phyloP scores from a whole-genome alignment of 2,329 filamentous ascomycete genomes.

The Beauveria caledonica region DNA sequence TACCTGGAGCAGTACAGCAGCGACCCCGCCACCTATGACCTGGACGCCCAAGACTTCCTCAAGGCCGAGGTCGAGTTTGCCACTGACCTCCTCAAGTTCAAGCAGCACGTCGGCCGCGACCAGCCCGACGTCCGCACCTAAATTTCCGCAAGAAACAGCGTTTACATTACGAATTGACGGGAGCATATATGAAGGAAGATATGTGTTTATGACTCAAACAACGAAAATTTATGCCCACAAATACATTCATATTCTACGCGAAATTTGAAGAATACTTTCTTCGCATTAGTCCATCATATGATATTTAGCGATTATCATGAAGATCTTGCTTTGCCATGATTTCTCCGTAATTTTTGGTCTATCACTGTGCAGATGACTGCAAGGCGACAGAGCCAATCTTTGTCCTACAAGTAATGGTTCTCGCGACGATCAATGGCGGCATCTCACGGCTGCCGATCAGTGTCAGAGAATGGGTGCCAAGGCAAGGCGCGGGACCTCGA shows the following conservation, averaged over 20 bases:
- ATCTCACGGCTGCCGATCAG: too few relatives aligned
- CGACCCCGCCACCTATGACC: slow-evolving; percentile 66
- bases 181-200: background rate
- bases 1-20: slow-evolving; percentile 95
- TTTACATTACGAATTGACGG: background rate
- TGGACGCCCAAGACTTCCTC: slow-evolving; percentile 89
- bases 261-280: background rate
- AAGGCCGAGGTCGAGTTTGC: slow-evolving; percentile 83
- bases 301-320: too few relatives aligned
- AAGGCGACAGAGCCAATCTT: too few relatives aligned
- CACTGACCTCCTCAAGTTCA: slow-evolving; percentile 78
- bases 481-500: too few relatives aligned
- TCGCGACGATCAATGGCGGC: too few relatives aligned
- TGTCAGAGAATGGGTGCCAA: too few relatives aligned
- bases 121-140: slow-evolving; percentile 97
- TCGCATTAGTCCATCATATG: too few relatives aligned
- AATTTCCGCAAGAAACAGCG: background rate
- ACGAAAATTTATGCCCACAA: background rate
- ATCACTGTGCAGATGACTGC: too few relatives aligned
- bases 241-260: background rate
- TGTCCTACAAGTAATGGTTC: too few relatives aligned
- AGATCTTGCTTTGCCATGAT: too few relatives aligned
- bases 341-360: too few relatives aligned
- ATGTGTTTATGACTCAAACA: background rate
- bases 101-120: slow-evolving; percentile 85